Percentiles rank a stretch among this genome's conserved stretches.
Evolutionary conservation across 164 flowering plant genomes (phyloP).

Genomic region (Saururus chinensis): DNA sequence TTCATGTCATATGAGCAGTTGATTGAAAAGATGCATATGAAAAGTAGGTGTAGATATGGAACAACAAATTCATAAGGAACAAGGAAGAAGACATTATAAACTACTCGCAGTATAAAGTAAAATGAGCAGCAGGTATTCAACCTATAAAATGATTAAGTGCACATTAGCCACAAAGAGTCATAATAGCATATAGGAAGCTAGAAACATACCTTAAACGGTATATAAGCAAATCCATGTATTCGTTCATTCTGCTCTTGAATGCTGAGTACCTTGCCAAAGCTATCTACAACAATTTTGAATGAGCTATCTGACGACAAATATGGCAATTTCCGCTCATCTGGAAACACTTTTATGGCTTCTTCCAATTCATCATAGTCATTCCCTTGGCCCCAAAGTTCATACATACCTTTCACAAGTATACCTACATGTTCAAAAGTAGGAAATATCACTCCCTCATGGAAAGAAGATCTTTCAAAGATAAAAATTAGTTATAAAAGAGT

Average conservation of each 20-base stretch:
- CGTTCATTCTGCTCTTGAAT: constrained; percentile 69
- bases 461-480: no score
- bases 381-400: constrained; percentile 99
- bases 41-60: no score
- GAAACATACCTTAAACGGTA: constrained; percentile 72
- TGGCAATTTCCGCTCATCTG: constrained; percentile 68
- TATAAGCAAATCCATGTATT: constrained; percentile 40
- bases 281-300: constrained; percentile 66
- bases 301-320: constrained; percentile 56
- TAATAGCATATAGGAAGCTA: not conserved
- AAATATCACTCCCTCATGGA: no score
- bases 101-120: no score
- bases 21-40: no score
- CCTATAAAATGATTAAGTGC: no score
- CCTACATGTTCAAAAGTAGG: constrained; percentile 30
- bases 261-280: constrained; percentile 78
- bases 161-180: not conserved
- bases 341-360: constrained; percentile 49
- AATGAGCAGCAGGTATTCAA: no score
- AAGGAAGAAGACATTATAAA: no score
- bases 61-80: no score
- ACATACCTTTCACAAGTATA: constrained; percentile 89
- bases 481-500: no score
- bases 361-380: constrained; percentile 66
- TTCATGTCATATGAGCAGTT: no score